Conservation (phyloP, 257 asterid species). For the Solanum clarkiae region DNA sequence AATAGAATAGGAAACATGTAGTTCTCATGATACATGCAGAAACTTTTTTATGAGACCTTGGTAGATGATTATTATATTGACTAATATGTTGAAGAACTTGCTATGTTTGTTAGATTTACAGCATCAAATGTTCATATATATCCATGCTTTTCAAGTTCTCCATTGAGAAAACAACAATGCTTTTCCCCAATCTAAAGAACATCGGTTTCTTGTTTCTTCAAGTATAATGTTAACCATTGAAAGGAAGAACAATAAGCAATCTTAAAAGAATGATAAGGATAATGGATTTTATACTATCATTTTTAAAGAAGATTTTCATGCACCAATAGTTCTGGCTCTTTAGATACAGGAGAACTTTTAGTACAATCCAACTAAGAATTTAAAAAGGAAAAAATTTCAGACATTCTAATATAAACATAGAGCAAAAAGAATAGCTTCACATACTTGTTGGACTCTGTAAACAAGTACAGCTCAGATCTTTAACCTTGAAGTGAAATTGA, state of each 20-base stretch:
- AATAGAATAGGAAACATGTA: neutral
- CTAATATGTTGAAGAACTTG: neutral
- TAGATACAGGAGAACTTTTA: neutral
- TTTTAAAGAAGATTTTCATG: neutral
- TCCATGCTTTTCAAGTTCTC: neutral
- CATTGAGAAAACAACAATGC: neutral
- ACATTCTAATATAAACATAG: neutral
- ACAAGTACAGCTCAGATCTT: neutral
- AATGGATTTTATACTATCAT: neutral
- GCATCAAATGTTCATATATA: neutral
- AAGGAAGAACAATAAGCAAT: neutral
- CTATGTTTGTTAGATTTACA: neutral
- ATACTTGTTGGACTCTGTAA: neutral
- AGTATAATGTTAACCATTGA: neutral
- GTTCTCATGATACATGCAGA: neutral
- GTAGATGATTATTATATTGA: neutral
- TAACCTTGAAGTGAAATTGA: neutral
- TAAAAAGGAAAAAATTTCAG: neutral
- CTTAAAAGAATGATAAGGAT: neutral
- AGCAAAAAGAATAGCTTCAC: neutral
- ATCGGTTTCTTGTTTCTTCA: neutral
- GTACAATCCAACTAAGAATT: neutral
- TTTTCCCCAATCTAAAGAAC: neutral
- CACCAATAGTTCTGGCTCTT: neutral
- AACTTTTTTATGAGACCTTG: neutral